phyloP scores from a whole-genome alignment of 192 early-diverging fungal genomes.

The Coemansia javaensis region DNA sequence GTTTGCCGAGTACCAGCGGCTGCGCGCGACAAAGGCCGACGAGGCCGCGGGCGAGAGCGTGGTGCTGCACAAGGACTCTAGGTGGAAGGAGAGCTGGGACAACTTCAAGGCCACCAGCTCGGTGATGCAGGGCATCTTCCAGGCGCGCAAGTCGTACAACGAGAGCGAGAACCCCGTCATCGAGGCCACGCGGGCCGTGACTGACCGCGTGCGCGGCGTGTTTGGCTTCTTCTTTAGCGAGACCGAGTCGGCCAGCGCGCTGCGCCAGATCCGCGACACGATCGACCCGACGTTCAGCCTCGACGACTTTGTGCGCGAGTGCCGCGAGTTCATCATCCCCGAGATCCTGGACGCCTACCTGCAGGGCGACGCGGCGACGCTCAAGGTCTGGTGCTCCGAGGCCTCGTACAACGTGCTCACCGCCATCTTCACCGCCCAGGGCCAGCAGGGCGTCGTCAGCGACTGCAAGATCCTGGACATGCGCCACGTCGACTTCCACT shows the following conservation, averaged over 20 bases:
- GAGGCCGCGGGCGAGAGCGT: slow-evolving; percentile 68
- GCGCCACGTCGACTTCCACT: slow-evolving; percentile 82
- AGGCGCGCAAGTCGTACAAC: slow-evolving; percentile 70
- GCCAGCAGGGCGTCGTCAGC: slow-evolving; percentile 80
- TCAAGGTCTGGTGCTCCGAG: slow-evolving; percentile 94
- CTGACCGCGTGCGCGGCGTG: slow-evolving; percentile 69
- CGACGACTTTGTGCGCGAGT: slow-evolving; percentile 86
- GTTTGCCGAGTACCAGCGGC: slow-evolving; percentile 51
- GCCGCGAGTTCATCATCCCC: slow-evolving; percentile 86
- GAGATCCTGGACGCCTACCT: slow-evolving; percentile 95
- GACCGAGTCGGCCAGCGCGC: slow-evolving; percentile 87
- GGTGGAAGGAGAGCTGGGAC: slow-evolving; percentile 86
- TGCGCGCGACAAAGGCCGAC: slow-evolving; percentile 37
- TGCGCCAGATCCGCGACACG: slow-evolving; percentile 68
- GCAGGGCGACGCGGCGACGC: slow-evolving; percentile 72
- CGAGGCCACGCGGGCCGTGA: slow-evolving; percentile 66
- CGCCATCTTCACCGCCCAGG: slow-evolving; percentile 76
- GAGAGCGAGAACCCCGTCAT: slow-evolving; percentile 88
- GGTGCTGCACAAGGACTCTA: slow-evolving; percentile 80
- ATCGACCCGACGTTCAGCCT: slow-evolving; percentile 85
- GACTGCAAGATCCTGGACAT: slow-evolving; percentile 95
- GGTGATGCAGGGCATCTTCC: slow-evolving; percentile 79
- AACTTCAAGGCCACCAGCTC: slow-evolving; percentile 86
- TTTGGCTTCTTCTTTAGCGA: slow-evolving; percentile 85
- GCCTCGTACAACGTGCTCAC: slow-evolving; percentile 79